Conservation (phyloP, 106 monocot species). For the Platanthera guangdongensis region DNA sequence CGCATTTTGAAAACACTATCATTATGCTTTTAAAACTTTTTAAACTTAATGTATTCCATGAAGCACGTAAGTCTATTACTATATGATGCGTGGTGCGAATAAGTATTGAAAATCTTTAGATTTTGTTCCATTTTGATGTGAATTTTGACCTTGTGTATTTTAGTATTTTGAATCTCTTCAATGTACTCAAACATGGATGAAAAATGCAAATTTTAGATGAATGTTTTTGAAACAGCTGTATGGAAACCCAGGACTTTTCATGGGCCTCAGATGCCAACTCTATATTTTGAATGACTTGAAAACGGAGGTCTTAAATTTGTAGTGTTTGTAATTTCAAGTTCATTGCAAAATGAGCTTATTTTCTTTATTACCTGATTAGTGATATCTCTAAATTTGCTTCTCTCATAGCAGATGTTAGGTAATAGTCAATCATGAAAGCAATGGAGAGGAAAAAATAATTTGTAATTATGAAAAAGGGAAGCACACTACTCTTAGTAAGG, state of each 20-base stretch:
- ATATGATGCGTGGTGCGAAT: neutral
- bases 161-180: neutral
- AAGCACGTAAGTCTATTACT: neutral
- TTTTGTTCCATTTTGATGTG: neutral
- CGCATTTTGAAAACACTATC: neutral
- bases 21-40: neutral
- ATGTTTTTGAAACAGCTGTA: neutral
- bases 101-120: neutral
- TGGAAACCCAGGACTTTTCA: neutral
- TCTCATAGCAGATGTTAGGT: too few relatives aligned
- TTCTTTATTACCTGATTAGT: too few relatives aligned
- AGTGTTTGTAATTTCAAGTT: too few relatives aligned
- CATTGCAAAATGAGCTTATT: too few relatives aligned
- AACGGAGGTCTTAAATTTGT: neutral
- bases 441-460: too few relatives aligned
- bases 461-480: too few relatives aligned
- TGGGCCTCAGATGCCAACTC: neutral
- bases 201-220: neutral
- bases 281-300: neutral
- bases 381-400: too few relatives aligned
- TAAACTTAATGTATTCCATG: too few relatives aligned
- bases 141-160: neutral
- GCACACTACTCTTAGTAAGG: too few relatives aligned
- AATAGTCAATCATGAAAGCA: too few relatives aligned
- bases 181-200: neutral